Base-by-base conservation (phyloP, 805 yeast species). In the Kregervanrija fluxuum region DNA sequence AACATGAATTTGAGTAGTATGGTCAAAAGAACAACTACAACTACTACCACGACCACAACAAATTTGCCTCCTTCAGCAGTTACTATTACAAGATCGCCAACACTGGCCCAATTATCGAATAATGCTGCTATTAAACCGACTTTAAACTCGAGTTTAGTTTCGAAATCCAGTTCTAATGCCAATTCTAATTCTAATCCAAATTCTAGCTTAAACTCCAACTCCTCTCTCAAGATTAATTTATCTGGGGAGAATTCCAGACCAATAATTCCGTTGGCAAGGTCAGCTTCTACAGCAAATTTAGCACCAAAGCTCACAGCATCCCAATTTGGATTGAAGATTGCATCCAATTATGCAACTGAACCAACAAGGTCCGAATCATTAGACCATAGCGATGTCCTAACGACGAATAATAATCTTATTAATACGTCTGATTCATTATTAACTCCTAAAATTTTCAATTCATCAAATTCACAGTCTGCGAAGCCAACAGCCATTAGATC, bases 1-100 rank as follows among this genome's bases (percentile, higher is more conserved):
- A 56, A 56, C 11, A 62, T 66, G 67, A 62, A 62, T 39, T 44
- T 64, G 37, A 49, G 41, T 41, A 61, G 53, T 36, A 42, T 60
- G 4, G 43, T 60, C 1, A 51, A 45, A n/a, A 45, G 43, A 4
- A 46, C 43, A 3, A 41, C 45, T 5, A 56, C 56, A 1, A 51
- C 57, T 1, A 48, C 43, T 8, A 41, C 48, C 1, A 39, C 43
- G 4, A 28, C 46, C 4, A 35, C 48, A 11, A 38, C 49, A 8
- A 28, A 35, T 11, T 30, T 38, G 17, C 40, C 44, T 17, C 16
- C 34, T 16, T 42, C 40, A 22, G 17, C 44, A 3, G 31, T 40
- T 14, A 36, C 44, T 11, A 30, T 30, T 17, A 33, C 42, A 17
- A 41, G 44, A 8, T 22, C 28, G 8, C 28, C 28, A 22, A 6